Conservation (phyloP, 2,329 filamentous ascomycete genomes). For the Atkinsonella texensis region DNA sequence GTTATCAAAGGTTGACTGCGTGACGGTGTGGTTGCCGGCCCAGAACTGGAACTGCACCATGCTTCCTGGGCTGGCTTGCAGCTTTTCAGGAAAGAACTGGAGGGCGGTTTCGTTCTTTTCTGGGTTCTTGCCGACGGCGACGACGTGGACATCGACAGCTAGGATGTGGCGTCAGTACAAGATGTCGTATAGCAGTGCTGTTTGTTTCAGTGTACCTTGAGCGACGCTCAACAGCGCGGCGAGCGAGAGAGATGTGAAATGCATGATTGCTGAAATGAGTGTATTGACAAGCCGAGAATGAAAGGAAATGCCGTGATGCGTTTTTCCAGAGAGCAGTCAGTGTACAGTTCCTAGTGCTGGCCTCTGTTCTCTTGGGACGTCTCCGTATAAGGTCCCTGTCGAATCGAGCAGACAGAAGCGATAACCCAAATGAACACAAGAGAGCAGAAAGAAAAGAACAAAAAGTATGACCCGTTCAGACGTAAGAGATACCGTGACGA, state of each 20-base stretch:
- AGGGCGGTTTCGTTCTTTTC: constrained; percentile 38
- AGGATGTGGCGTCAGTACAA: background rate
- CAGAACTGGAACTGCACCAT: constrained; percentile 58
- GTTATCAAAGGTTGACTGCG: constrained; percentile 61
- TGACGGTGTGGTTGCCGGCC: constrained; percentile 64
- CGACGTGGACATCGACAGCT: constrained; percentile 43
- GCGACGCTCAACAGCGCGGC: constrained; percentile 36
- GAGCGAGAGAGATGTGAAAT: constrained; percentile 34
- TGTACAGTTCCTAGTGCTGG: too few relatives aligned
- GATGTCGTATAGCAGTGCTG: too few relatives aligned
- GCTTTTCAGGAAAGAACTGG: constrained; percentile 52
- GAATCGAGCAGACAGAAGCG: background rate
- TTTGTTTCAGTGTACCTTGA: constrained; percentile 24
- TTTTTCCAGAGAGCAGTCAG: constrained; percentile 5
- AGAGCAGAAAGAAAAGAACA: background rate
- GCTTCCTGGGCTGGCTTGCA: constrained; percentile 50
- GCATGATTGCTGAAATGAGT: constrained; percentile 31
- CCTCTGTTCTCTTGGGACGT: too few relatives aligned
- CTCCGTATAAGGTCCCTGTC: too few relatives aligned
- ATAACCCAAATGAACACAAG: background rate
- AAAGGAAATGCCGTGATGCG: background rate
- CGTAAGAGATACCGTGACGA: background rate
- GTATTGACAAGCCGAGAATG: background rate
- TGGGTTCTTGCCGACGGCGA: constrained; percentile 46
- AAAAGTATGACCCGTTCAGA: background rate